These are phyloP conservation scores for Suhomyces sp. DNA, from an alignment of 805 yeast species.

Conservation along the genomic window DNA sequence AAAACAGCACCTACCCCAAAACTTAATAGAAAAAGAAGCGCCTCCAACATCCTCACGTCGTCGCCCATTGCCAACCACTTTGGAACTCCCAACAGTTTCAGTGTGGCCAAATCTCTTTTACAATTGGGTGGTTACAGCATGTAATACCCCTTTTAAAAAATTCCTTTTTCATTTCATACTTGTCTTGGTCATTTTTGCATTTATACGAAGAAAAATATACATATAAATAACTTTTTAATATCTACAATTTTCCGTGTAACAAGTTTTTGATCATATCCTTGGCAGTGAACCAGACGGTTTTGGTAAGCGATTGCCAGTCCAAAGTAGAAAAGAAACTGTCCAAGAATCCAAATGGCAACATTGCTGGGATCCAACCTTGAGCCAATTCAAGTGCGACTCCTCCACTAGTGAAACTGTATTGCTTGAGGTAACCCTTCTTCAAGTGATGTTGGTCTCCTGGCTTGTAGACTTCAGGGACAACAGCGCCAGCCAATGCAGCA, in stretches of 20 bases:
- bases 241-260: constrained; percentile 65
- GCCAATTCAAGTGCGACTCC: constrained; percentile 92
- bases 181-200: neutral
- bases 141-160: neutral
- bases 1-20: constrained; percentile 1
- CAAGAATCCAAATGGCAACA: constrained; percentile 93
- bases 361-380: constrained; percentile 97
- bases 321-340: constrained; percentile 78
- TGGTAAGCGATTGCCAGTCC: constrained; percentile 65
- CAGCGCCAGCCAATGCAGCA: constrained; percentile 67
- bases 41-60: constrained; percentile 22
- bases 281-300: constrained; percentile 74
- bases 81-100: constrained; percentile 46
- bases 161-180: neutral
- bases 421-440: constrained; percentile 69
- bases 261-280: constrained; percentile 72
- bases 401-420: constrained; percentile 80
- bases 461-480: constrained; percentile 63
- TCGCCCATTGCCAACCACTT: constrained; percentile 33
- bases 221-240: neutral
- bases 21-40: constrained; percentile 1
- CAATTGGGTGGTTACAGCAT: constrained; percentile 36
- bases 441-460: constrained; percentile 91
- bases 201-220: neutral
- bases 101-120: constrained; percentile 44